Evolutionary conservation across 2,329 filamentous ascomycete genomes (phyloP).

Genomic region (Claviceps purpurea): DNA sequence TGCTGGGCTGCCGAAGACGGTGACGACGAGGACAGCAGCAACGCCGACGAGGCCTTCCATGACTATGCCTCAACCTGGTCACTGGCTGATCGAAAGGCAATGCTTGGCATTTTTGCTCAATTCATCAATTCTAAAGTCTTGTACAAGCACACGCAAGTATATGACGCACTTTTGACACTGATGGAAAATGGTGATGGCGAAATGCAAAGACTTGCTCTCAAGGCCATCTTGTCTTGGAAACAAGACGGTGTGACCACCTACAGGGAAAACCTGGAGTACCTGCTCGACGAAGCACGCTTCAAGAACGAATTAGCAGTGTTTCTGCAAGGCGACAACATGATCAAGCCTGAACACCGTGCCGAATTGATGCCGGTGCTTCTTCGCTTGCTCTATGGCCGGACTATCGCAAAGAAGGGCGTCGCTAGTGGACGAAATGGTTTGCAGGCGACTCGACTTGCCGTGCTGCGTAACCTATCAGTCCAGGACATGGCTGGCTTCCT

Average conservation of each 20-base stretch:
- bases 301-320: conserved; percentile 89
- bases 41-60: conserved; percentile 22
- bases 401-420: conserved; percentile 68
- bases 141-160: conserved; percentile 64
- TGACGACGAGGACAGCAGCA: conserved; percentile 21
- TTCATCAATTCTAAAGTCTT: conserved; percentile 80
- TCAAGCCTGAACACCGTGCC: conserved; percentile 58
- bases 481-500: conserved; percentile 71
- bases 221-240: conserved; percentile 84
- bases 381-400: conserved; percentile 75
- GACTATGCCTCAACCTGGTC: conserved; percentile 42
- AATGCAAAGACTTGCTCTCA: conserved; percentile 73
- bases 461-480: conserved; percentile 63
- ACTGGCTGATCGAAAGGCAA: conserved; percentile 68
- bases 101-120: conserved; percentile 68
- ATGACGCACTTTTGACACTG: conserved; percentile 58
- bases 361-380: conserved; percentile 77
- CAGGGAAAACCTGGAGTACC: conserved; percentile 70
- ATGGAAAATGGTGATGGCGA: conserved; percentile 82
- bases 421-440: conserved; percentile 69
- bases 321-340: conserved; percentile 59
- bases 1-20: conserved; percentile 56
- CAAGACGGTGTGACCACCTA: conserved; percentile 61
- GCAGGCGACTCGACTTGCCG: conserved; percentile 66
- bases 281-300: conserved; percentile 83